Base-by-base conservation (phyloP, 1,284 basidiomycete genomes). In the Rhodotorula sp. region DNA sequence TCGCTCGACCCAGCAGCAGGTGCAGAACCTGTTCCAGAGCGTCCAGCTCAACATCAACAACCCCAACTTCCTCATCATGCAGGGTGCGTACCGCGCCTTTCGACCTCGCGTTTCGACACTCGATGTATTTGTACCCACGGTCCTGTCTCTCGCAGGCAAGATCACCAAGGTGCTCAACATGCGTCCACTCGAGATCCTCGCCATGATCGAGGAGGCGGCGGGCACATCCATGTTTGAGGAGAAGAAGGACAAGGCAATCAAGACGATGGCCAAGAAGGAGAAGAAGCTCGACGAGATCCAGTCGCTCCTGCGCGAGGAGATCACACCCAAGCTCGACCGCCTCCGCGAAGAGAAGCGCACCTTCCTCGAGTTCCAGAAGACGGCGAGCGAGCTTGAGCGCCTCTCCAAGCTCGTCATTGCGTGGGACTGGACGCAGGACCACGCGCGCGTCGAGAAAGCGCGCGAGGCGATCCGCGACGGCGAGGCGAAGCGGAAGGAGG, bases 31-130 rank as follows among this genome's bases (percentile, higher is more conserved):
- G 53, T 99, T 99, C 80, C 97, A 99, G 81, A 91, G 92, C 51
- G 94, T 99, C 0, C 95, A 98, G 82, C 88, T 99, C 78, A 99
- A 99, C 82, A 99, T 99, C 86, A 99, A 99, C 84, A 99, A 98
- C 82, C 97, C 97, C 59, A 99, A 99, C 81, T 99, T 99, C 84
- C 86, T 99, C 73, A 99, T 99, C 82, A 99, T 99, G 95, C 97
- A 99, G 83, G 97, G 97, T 59, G 89, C 90, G 62, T 61, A 1
- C 61, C 61, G 36, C 8, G n/a, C 1, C 6, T 37, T 12, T 27
- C 54, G 15, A 27, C 21, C 51, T 3, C 60, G 1, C 22, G 34
- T 3, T 7, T 6, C 59, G 6, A 22, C 5, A n/a, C n/a, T n/a
- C n/a, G n/a, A 41, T 17, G 39, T 17, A 41, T 8, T 41, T 41